Percentiles rank a stretch among this genome's conserved stretches.
These are phyloP conservation scores for Nicotiana tomentosiformis DNA, from an alignment of 257 asterid species.

Conservation along the genomic window DNA sequence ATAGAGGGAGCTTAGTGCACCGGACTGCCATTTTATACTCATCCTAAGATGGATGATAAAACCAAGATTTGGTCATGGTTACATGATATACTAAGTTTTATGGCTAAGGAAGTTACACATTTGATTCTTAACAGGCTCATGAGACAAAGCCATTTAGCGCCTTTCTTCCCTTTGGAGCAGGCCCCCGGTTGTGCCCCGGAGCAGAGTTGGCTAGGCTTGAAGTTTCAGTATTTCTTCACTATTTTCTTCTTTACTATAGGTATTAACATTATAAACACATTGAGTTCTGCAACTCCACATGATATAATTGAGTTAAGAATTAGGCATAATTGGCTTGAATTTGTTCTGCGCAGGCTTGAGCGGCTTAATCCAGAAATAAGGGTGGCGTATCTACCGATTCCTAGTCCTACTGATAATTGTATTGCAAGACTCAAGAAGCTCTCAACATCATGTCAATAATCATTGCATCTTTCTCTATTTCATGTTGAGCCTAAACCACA, in stretches of 20 bases:
- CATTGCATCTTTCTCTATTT: background rate
- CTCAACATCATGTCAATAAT: background rate
- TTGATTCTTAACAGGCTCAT: background rate
- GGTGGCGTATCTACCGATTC: background rate
- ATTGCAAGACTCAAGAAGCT: background rate
- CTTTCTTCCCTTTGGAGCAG: constrained; percentile 3
- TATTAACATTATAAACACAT: background rate
- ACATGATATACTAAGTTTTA: background rate
- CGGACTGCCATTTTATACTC: background rate
- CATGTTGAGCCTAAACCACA: background rate
- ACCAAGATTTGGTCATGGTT: background rate
- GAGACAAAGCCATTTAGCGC: background rate
- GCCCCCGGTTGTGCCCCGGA: background rate
- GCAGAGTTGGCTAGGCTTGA: background rate
- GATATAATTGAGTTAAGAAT: background rate
- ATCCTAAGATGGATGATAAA: background rate
- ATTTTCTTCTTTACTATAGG: background rate
- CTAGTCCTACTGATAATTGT: background rate
- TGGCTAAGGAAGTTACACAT: background rate
- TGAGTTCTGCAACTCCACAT: background rate
- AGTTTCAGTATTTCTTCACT: background rate
- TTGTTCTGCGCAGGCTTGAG: constrained; percentile 1
- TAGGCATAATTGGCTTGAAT: background rate
- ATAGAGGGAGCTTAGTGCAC: too few relatives aligned
- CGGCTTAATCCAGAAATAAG: background rate